phyloP scores from a whole-genome alignment of 164 flowering plant genomes.

The Nymphaea colorata region DNA sequence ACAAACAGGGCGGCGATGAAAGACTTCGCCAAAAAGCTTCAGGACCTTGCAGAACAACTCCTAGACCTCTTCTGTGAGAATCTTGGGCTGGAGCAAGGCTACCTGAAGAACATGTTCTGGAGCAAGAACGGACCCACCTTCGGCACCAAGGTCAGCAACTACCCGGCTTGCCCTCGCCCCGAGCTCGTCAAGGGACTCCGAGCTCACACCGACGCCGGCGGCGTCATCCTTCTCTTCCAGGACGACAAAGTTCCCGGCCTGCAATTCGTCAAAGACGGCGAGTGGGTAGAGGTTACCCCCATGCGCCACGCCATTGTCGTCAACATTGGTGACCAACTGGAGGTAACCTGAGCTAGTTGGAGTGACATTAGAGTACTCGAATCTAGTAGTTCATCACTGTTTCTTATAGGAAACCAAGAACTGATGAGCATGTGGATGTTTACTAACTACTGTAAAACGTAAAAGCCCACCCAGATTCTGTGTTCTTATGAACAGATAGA shows the following conservation, averaged over 20 bases:
- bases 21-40: conserved; percentile 53
- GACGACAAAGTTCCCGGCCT: conserved; percentile 84
- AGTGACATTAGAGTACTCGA: too few species aligned
- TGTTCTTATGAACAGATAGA: too few species aligned
- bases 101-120: conserved; percentile 59
- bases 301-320: conserved; percentile 84
- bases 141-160: conserved; percentile 90
- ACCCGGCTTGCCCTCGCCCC: conserved; percentile 86
- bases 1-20: conserved; percentile 58
- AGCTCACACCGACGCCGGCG: conserved; percentile 96
- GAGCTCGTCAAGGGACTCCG: conserved; percentile 82
- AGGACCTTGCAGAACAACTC: conserved; percentile 64
- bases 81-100: conserved; percentile 78
- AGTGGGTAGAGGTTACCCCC: conserved; percentile 91
- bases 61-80: conserved; percentile 78
- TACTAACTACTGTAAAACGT: too few species aligned
- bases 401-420: too few species aligned
- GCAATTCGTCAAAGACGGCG: conserved; percentile 80
- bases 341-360: conserved; percentile 25
- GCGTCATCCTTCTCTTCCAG: conserved; percentile 76
- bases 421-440: too few species aligned
- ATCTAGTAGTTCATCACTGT: too few species aligned
- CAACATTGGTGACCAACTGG: conserved; percentile 89
- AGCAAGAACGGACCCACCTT: conserved; percentile 74
- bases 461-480: too few species aligned